Percentiles rank a stretch among this genome's conserved stretches.
Conservation (phyloP, 495 filamentous ascomycete species). For the Bryoglossum gracile region DNA sequence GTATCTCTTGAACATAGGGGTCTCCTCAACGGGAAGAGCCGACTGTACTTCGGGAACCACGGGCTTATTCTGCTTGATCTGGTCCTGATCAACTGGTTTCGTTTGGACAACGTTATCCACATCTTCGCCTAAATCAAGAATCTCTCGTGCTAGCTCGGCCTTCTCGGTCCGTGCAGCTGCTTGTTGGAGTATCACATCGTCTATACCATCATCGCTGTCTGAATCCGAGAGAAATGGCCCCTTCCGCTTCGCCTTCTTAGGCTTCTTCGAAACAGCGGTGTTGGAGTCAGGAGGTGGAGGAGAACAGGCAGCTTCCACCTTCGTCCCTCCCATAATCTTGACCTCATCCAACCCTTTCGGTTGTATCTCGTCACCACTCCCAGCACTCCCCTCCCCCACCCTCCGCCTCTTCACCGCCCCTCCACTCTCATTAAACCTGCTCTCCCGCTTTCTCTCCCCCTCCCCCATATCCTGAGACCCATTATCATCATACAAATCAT, state of each 20-base stretch:
- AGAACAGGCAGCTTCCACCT: conserved; percentile 5
- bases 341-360: neutral
- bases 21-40: neutral
- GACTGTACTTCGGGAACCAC: conserved; percentile 8
- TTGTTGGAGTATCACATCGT: neutral
- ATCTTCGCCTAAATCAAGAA: conserved; percentile 6
- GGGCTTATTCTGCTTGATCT: conserved; percentile 11
- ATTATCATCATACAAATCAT: conserved; percentile 38
- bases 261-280: conserved; percentile 30
- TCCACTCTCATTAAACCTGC: conserved; percentile 44
- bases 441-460: neutral
- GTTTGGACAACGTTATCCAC: conserved; percentile 11
- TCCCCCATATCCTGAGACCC: conserved; percentile 29
- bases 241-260: conserved; percentile 32
- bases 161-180: conserved; percentile 2
- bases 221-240: conserved; percentile 28
- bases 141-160: conserved; percentile 1
- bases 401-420: conserved; percentile 40
- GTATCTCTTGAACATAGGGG: neutral
- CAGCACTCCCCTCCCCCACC: neutral
- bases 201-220: conserved; percentile 20
- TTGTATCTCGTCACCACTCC: neutral
- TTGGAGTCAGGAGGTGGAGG: conserved; percentile 4
- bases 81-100: conserved; percentile 3
- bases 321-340: neutral